These are phyloP conservation scores for Elaeis oleifera DNA, from an alignment of 202 grass and related monocot genomes.

Conservation along the genomic window DNA sequence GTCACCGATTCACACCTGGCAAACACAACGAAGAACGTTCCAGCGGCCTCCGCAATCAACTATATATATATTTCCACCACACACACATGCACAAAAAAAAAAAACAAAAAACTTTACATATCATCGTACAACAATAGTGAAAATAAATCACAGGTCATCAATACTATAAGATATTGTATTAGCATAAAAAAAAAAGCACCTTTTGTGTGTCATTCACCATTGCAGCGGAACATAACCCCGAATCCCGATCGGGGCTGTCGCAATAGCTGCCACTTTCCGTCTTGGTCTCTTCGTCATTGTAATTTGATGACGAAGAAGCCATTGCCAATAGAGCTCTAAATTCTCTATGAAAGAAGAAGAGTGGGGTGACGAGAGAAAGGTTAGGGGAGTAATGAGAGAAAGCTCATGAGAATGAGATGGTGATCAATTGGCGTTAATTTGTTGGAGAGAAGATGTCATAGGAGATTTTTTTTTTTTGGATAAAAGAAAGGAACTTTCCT, in stretches of 20 bases:
- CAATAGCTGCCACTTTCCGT: neutral
- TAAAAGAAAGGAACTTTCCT: too few relatives aligned
- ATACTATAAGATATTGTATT: neutral
- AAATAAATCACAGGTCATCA: neutral
- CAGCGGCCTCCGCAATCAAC: slow-evolving; percentile 46
- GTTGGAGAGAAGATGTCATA: too few relatives aligned
- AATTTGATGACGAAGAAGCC: too few relatives aligned
- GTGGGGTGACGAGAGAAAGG: too few relatives aligned
- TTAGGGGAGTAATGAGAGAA: too few relatives aligned
- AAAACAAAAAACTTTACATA: neutral
- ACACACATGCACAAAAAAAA: too few relatives aligned
- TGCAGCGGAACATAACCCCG: neutral
- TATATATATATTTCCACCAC: neutral
- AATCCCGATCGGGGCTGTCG: neutral
- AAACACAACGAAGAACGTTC: slow-evolving; percentile 63
- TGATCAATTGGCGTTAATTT: too few relatives aligned
- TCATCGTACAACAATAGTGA: neutral
- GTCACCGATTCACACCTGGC: slow-evolving; percentile 44
- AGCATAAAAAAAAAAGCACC: neutral
- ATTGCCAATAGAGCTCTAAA: too few relatives aligned
- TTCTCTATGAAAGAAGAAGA: too few relatives aligned
- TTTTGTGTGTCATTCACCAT: neutral
- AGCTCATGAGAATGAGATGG: too few relatives aligned
- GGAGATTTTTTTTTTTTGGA: too few relatives aligned
- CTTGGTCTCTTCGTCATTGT: neutral